A percentile compares a stretch with the other conserved stretches of the same genome.
Evolutionary conservation across 495 filamentous ascomycete genomes (phyloP).

Genomic region (Aspergillus indologenus): DNA sequence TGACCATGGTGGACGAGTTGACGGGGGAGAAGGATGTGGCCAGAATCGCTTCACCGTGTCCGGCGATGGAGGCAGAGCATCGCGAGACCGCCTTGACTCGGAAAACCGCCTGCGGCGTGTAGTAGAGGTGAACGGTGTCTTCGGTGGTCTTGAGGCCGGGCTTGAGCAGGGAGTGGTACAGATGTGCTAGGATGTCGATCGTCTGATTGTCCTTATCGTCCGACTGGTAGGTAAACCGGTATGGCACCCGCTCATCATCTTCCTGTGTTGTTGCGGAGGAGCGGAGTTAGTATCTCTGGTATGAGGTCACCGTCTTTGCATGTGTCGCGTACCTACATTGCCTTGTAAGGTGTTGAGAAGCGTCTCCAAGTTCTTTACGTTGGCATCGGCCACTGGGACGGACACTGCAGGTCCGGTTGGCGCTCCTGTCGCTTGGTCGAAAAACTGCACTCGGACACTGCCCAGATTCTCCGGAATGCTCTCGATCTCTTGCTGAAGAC

Average conservation of each 20-base stretch:
- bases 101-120: conserved; percentile 92
- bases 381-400: conserved; percentile 81
- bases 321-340: conserved; percentile 56
- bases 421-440: conserved; percentile 75
- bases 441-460: conserved; percentile 80
- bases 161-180: conserved; percentile 68
- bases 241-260: conserved; percentile 76
- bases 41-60: conserved; percentile 91
- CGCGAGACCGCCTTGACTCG: conserved; percentile 87
- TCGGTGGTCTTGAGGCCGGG: conserved; percentile 66
- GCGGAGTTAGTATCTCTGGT: neutral
- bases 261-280: conserved; percentile 44
- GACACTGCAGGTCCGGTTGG: conserved; percentile 67
- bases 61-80: conserved; percentile 82
- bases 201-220: conserved; percentile 52
- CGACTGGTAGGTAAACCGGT: conserved; percentile 74
- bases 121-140: conserved; percentile 72
- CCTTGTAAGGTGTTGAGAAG: conserved; percentile 86
- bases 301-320: neutral
- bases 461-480: conserved; percentile 68
- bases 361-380: conserved; percentile 83
- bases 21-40: conserved; percentile 83
- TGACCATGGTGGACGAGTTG: conserved; percentile 76
- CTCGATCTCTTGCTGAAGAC: conserved; percentile 73
- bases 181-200: conserved; percentile 61